phyloP scores from a whole-genome alignment of 768 basidiomycete genomes.

The Lactarius deliciosus region DNA sequence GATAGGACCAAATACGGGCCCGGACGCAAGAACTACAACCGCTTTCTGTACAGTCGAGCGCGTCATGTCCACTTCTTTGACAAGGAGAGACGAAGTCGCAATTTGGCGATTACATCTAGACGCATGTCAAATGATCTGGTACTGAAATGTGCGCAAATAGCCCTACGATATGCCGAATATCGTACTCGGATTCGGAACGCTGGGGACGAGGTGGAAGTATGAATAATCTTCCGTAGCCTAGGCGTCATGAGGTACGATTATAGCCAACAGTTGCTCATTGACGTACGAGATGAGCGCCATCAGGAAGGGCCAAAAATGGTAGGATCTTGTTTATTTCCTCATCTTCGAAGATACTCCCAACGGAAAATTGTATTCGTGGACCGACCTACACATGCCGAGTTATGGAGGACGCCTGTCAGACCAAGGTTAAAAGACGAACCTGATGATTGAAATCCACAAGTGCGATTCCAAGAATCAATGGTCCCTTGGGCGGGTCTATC shows the following conservation, averaged over 20 bases:
- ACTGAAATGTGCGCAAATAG: not conserved
- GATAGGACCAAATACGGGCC: conserved; percentile 92
- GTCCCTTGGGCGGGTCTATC: conserved; percentile 55
- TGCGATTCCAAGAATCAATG: conserved; percentile 80
- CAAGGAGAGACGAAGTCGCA: conserved; percentile 69
- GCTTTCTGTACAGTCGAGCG: conserved; percentile 97
- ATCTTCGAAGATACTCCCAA: conserved; percentile 78
- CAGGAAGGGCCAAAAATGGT: conserved; percentile 94
- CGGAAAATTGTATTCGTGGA: conserved; percentile 83
- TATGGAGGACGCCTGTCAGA: conserved; percentile 6
- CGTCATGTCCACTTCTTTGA: conserved; percentile 83
- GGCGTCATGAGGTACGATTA: conserved; percentile 14
- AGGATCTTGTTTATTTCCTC: conserved; percentile 82
- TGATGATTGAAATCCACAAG: conserved; percentile 96
- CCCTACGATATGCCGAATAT: conserved; percentile 95
- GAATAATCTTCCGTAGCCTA: conserved; percentile 93
- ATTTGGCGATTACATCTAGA: conserved; percentile 94
- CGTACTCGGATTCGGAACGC: conserved; percentile 68
- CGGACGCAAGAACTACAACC: conserved; percentile 88
- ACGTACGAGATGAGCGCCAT: conserved; percentile 91
- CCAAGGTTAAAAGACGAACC: conserved; percentile 45
- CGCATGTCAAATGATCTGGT: not conserved
- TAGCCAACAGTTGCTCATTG: conserved; percentile 1
- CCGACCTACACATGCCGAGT: conserved; percentile 60
- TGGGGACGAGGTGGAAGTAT: conserved; percentile 89